Evolutionary conservation across 2,329 filamentous ascomycete genomes (phyloP), one percentile per base, ranked within the genome.

Genomic region (Fusarium sp.): DNA sequence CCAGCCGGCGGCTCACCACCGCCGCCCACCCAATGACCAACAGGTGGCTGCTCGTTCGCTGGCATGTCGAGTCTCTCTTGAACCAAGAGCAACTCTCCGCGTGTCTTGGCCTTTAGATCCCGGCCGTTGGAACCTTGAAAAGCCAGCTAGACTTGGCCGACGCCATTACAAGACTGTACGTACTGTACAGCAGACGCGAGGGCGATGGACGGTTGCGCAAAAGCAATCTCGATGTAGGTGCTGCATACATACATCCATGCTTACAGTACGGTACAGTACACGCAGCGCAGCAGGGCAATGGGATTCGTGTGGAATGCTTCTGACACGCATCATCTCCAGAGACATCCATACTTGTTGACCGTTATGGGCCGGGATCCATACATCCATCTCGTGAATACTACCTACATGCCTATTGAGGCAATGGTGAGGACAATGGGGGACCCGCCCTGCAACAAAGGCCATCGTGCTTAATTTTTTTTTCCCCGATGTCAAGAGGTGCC

Each of bases 91-190:
- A 56, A 56, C 50, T 32, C 45, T 50, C 45, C 45, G 45, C 45
- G 45, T 50, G 45, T 50, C 45, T 50, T 50, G 45, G 45, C 45
- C 45, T 56, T 71, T 73, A 73, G 71, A 73, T 73, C 71, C 71
- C 68, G 68, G 65, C 71, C 64, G 63, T 74, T 73, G 64, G 68
- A 65, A 60, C 45, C 47, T 62, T 73, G 30, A 65, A 40, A 67
- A 47, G 66, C 70, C 66, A 73, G 27, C 22, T 27, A 50, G 45
- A 47, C 22, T 27, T 27, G 45, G 20, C 25, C 22, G 15, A 30
- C 45, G 25, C 45, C 45, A 25, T 45, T 15, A 9, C 20, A 25
- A 22, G 12, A 45, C 22, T 45, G 20, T 27, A 27, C 25, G 6
- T 27, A 27, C 25, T 22, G 25, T 63, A 50, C 27, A 37, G 4